Conservation (phyloP, 257 asterid genomes). For the Agastache rugosa region DNA sequence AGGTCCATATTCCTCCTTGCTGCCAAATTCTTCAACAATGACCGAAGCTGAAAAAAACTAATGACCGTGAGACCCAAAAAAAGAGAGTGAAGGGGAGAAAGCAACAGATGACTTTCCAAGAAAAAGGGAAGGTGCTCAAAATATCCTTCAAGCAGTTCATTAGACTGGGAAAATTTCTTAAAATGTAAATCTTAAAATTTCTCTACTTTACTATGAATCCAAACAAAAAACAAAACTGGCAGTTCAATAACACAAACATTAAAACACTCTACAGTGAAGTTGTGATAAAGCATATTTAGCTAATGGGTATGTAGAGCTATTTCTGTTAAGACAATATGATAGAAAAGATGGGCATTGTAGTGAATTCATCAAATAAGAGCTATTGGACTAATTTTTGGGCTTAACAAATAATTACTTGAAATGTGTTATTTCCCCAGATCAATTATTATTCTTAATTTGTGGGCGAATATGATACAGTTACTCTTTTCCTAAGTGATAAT, state of each 20-base stretch:
- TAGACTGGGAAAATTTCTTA: not conserved
- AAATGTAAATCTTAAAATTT: slow-evolving; percentile 22
- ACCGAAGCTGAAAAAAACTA: slow-evolving; percentile 67
- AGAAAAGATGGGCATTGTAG: slow-evolving; percentile 24
- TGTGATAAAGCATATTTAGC: slow-evolving; percentile 24
- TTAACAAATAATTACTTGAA: slow-evolving; percentile 23
- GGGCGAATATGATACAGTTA: slow-evolving; percentile 11
- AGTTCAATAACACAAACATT: slow-evolving; percentile 13
- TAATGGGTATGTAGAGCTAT: not conserved
- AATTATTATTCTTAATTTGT: slow-evolving; percentile 24
- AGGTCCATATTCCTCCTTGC: slow-evolving; percentile 76
- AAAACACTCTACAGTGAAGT: not conserved
- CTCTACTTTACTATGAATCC: slow-evolving; percentile 8
- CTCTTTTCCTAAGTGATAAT: slow-evolving; percentile 22
- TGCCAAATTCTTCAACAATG: slow-evolving; percentile 82
- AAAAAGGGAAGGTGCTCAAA: not conserved
- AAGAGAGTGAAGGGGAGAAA: not conserved
- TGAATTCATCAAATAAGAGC: slow-evolving; percentile 1
- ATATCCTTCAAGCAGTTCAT: slow-evolving; percentile 28
- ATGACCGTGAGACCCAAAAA: slow-evolving; percentile 39
- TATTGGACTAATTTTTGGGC: slow-evolving; percentile 16
- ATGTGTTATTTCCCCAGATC: not conserved
- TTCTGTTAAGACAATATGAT: slow-evolving; percentile 8
- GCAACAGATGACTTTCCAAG: slow-evolving; percentile 23
- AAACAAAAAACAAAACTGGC: not conserved